Conservation (phyloP, 2,329 filamentous ascomycete species). For the Fusarium foetens region DNA sequence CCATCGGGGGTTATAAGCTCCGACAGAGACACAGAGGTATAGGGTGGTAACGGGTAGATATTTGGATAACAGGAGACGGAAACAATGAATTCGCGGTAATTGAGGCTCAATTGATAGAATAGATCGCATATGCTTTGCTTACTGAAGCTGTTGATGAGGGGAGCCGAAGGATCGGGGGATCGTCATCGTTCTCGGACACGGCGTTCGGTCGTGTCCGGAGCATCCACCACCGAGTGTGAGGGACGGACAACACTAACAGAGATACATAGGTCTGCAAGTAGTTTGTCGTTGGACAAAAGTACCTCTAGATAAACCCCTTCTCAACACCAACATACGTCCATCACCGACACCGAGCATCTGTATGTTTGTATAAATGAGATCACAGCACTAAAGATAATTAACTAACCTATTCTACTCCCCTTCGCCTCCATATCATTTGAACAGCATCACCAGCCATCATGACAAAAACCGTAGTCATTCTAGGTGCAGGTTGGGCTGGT, state of each 20-base stretch:
- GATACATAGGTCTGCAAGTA: not conserved
- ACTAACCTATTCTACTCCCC: rapidly evolving
- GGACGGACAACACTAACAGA: constrained; percentile 11
- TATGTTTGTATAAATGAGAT: not conserved
- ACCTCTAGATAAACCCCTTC: not conserved
- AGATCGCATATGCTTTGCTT: not conserved
- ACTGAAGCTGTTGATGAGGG: not conserved
- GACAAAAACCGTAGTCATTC: constrained; percentile 62
- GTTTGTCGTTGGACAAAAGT: rapidly evolving
- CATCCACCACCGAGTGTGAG: not conserved
- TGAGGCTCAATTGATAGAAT: not conserved
- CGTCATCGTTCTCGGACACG: constrained; percentile 44
- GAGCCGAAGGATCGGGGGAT: constrained; percentile 21
- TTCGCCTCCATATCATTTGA: not conserved
- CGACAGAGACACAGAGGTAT: not conserved
- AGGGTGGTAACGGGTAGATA: not conserved
- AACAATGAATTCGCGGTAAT: not conserved
- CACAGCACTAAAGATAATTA: not conserved
- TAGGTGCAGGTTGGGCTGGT: constrained; percentile 63
- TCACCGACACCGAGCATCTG: constrained; percentile 14
- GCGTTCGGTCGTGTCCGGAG: constrained; percentile 42
- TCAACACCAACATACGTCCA: not conserved
- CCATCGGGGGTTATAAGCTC: constrained; percentile 33
- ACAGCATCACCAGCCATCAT: constrained; percentile 43
- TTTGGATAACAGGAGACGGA: not conserved